phyloP scores from a whole-genome alignment of 441 rosid species.

The Flueggea neowawraea region DNA sequence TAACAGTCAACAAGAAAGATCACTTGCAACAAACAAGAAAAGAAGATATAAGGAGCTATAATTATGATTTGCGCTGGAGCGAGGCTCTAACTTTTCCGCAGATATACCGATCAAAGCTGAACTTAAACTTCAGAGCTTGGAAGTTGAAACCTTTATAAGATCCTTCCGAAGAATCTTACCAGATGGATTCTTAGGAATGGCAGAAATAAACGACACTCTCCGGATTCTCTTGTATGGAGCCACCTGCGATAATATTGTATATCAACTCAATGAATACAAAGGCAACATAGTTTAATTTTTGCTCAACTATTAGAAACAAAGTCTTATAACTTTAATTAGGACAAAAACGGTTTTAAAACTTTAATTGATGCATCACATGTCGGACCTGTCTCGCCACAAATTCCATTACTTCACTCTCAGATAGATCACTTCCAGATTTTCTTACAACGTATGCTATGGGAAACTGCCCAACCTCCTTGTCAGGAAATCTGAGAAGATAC shows the following conservation, averaged over 20 bases:
- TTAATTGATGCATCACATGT: too few relatives aligned
- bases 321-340: not conserved
- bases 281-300: not conserved
- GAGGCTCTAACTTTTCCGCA: too few relatives aligned
- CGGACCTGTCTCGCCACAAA: slow-evolving; percentile 63
- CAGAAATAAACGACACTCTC: slow-evolving; percentile 57
- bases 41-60: too few relatives aligned
- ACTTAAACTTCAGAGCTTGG: slow-evolving; percentile 51
- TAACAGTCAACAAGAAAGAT: too few relatives aligned
- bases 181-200: slow-evolving; percentile 86
- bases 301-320: not conserved
- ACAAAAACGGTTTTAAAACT: too few relatives aligned
- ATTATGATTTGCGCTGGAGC: too few relatives aligned
- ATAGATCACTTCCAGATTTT: slow-evolving; percentile 42
- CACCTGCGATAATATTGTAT: slow-evolving; percentile 36
- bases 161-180: slow-evolving; percentile 95
- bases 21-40: too few relatives aligned
- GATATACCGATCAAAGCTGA: too few relatives aligned
- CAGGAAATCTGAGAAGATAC: slow-evolving; percentile 53
- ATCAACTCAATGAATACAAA: not conserved
- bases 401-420: slow-evolving; percentile 45
- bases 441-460: slow-evolving; percentile 86
- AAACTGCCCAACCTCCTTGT: slow-evolving; percentile 71
- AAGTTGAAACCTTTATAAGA: slow-evolving; percentile 67
- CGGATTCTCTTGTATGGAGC: slow-evolving; percentile 85